Evolutionary conservation across 257 asterid species (phyloP), one percentile per base, ranked within the genome.

Genomic region (Fraxinus cuspidata): DNA sequence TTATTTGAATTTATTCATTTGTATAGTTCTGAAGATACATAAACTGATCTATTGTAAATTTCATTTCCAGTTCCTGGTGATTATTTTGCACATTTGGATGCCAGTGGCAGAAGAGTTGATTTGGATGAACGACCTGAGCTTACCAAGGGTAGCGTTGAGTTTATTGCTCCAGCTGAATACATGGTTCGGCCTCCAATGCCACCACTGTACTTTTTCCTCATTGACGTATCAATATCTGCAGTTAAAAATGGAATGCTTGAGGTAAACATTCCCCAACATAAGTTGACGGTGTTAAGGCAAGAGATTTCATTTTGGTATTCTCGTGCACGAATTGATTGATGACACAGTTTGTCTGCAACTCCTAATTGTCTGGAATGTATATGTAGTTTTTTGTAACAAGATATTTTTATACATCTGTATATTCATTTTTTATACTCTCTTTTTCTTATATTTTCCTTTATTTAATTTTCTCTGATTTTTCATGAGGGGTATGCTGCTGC

Each of bases 121-220:
- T 75, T 93, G 88, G 96, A 88, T 81, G 95, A 90, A 79, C 86
- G 98, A 77, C 98, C 97, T 76, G 98, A 93, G 86, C 96, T 93
- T 73, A 83, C 76, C 16, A 88, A 90, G 86, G 97, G 98, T 49
- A 93, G 95, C 71, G 92, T 90, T 76, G 98, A 93, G 78, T 89
- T 86, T 80, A 83, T 92, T 74, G 96, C 97, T 68, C 92, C 97
- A 70, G 86, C 93, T 73, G 97, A 94, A 72, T 94, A 88, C 85
- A 90, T 89, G 98, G 89, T 89, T 84, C 94, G 96, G 76, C 95
- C 97, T 78, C 96, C 97, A n/a, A 90, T 89, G 97, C 94, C 97
- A 8, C 98, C 98, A 40, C 68, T 87, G 38, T 91, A 90, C 73
- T 87, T 93, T 83, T 93, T 91, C 81, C 96, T 93, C 85, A 92